Evolutionary conservation across 1,139 yeast species (phyloP), one percentile per base, ranked within the genome.

Genomic region (Debaryomyces sp.): DNA sequence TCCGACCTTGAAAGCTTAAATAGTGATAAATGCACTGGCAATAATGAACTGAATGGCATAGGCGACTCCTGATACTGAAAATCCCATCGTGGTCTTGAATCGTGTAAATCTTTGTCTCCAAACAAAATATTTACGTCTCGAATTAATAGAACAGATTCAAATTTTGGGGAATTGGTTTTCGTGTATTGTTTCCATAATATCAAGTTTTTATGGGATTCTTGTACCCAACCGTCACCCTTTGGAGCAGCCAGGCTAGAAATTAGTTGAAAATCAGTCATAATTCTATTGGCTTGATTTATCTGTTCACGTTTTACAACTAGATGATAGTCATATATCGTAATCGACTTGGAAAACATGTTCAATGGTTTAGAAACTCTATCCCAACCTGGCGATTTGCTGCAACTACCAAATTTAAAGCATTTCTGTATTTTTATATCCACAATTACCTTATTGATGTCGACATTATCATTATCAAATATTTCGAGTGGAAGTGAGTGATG

Each of bases 61-160:
- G 54, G 54, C 10, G 54, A 47, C 12, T 55, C 53, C 12, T 52
- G 50, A 3, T 50, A 52, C 35, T 60, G 56, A 41, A 51, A 58
- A 18, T 54, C 46, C 66, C 66, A 50, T 13, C 52, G 47, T 8
- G 43, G 50, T 22, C 66, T 56, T 3, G 54, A 44, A 43, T 62
- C 66, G 6, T 38, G 43, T 32, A 63, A 51, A 43, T 61, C 64
- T 34, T 54, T 51, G 17, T 56, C 49, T 9, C 68, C 67, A 37
- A 54, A 59, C 17, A 63, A 50, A 12, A 63, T 54, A 27, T 62
- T 60, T n/a, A 63, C 43, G 33, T 54, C 55, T n/a, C 66, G 52
- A 5, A 62, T 51, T n/a, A 45, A 13, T 6, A 27, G 36, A 24
- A n/a, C 41, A 12, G 24, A 13, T n/a, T 43, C 30, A 29, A 46